These are phyloP conservation scores for Orbilia javanica DNA, from an alignment of 2,329 filamentous ascomycete species.

Conservation along the genomic window DNA sequence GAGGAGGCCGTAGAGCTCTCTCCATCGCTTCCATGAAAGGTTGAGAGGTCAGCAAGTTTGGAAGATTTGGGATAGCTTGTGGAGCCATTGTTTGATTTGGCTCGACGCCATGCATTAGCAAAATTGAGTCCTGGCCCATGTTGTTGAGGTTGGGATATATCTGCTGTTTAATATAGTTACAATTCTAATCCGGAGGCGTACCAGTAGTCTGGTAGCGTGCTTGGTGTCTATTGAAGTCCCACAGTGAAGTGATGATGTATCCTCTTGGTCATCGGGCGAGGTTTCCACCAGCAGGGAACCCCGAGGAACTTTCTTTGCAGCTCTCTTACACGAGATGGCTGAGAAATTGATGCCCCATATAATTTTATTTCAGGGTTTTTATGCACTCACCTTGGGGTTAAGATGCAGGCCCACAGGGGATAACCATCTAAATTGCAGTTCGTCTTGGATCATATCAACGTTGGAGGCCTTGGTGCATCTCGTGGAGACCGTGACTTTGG, in stretches of 20 bases:
- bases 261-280: slow-evolving; percentile 36
- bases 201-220: slow-evolving; percentile 53
- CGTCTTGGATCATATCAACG: slow-evolving; percentile 41
- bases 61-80: slow-evolving; percentile 47
- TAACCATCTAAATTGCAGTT: slow-evolving; percentile 56
- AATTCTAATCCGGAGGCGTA: slow-evolving; percentile 52
- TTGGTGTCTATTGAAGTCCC: slow-evolving; percentile 53
- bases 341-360: slow-evolving; percentile 52
- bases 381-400: slow-evolving; percentile 56
- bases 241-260: slow-evolving; percentile 51
- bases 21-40: neutral
- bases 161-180: slow-evolving; percentile 49
- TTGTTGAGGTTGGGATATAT: slow-evolving; percentile 56
- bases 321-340: slow-evolving; percentile 48
- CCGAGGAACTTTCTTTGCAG: slow-evolving; percentile 50
- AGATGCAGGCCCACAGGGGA: slow-evolving; percentile 55
- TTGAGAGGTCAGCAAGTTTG: slow-evolving; percentile 46
- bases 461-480: slow-evolving; percentile 39
- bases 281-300: slow-evolving; percentile 46
- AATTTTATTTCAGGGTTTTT: slow-evolving; percentile 58
- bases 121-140: slow-evolving; percentile 45
- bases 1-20: slow-evolving; percentile 47
- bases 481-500: slow-evolving; percentile 38
- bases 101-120: slow-evolving; percentile 56
- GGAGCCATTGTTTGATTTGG: slow-evolving; percentile 51